Conservation (phyloP, 306 rosid species). For the Rosa lucieae region DNA sequence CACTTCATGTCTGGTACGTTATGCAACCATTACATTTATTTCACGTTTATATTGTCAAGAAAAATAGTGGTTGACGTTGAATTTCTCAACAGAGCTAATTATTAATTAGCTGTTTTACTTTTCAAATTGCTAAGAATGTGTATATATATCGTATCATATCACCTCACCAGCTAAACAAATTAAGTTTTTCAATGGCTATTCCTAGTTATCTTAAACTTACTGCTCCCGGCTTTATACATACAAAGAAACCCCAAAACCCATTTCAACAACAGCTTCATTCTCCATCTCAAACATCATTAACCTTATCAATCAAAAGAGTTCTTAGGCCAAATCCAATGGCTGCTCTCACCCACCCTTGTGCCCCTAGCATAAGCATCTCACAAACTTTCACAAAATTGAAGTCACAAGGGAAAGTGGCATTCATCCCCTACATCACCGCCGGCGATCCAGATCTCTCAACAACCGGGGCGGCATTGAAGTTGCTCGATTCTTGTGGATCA, state of each 20-base stretch:
- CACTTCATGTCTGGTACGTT: too few species aligned
- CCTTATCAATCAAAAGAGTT: background rate
- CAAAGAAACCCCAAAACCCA: background rate
- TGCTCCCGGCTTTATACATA: background rate
- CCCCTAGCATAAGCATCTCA: constrained; percentile 51
- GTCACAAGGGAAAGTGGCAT: constrained; percentile 69
- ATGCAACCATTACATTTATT: too few species aligned
- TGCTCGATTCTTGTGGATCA: constrained; percentile 75
- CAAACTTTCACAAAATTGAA: constrained; percentile 67
- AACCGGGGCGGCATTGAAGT: constrained; percentile 77
- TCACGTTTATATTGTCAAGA: too few species aligned
- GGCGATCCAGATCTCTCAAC: constrained; percentile 94
- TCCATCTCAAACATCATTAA: background rate
- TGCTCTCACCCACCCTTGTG: constrained; percentile 38
- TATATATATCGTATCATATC: background rate
- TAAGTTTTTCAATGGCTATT: background rate
- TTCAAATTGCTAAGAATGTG: background rate
- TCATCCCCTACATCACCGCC: constrained; percentile 83
- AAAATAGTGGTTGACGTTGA: too few species aligned
- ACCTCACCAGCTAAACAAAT: background rate
- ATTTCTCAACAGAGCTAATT: too few species aligned
- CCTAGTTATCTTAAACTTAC: background rate
- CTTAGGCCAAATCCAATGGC: constrained; percentile 26
- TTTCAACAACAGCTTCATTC: background rate
- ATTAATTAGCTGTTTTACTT: too few species aligned